Evolutionary conservation across 192 early-diverging fungal species (phyloP).

Genomic region (Coemansia umbellata): DNA sequence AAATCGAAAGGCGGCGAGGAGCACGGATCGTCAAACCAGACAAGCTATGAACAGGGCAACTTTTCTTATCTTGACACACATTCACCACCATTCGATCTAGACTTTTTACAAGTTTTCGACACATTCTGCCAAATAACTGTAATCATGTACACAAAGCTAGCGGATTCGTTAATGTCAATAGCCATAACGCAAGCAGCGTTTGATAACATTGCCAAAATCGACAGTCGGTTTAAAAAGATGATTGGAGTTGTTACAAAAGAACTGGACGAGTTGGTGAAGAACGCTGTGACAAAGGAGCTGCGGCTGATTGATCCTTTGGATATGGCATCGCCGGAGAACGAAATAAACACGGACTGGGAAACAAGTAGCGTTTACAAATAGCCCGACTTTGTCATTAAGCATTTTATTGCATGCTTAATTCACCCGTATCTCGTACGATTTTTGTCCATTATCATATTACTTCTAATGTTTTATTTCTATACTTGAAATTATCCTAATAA

Average conservation of each 20-base stretch:
- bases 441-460: too few species aligned
- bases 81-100: slow-evolving; percentile 59
- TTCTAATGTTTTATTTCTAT: background rate
- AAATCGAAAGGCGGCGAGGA: slow-evolving; percentile 46
- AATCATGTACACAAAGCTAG: slow-evolving; percentile 56
- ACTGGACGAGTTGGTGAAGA: slow-evolving; percentile 58
- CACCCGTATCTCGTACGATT: background rate
- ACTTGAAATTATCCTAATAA: background rate
- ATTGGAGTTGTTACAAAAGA: slow-evolving; percentile 61
- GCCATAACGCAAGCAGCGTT: slow-evolving; percentile 52
- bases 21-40: slow-evolving; percentile 22
- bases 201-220: slow-evolving; percentile 63
- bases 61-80: slow-evolving; percentile 53
- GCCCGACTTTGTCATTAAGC: background rate
- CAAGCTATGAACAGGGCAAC: slow-evolving; percentile 35
- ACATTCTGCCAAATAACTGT: slow-evolving; percentile 61
- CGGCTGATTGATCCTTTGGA: slow-evolving; percentile 58
- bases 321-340: slow-evolving; percentile 36
- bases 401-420: background rate
- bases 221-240: slow-evolving; percentile 66
- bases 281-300: slow-evolving; percentile 60
- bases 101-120: slow-evolving; percentile 66
- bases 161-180: slow-evolving; percentile 41
- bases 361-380: slow-evolving; percentile 44
- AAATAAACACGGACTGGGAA: slow-evolving; percentile 49